phyloP scores from a whole-genome alignment of 139 green algal genomes.

The Astrephomene gubernaculifera region DNA sequence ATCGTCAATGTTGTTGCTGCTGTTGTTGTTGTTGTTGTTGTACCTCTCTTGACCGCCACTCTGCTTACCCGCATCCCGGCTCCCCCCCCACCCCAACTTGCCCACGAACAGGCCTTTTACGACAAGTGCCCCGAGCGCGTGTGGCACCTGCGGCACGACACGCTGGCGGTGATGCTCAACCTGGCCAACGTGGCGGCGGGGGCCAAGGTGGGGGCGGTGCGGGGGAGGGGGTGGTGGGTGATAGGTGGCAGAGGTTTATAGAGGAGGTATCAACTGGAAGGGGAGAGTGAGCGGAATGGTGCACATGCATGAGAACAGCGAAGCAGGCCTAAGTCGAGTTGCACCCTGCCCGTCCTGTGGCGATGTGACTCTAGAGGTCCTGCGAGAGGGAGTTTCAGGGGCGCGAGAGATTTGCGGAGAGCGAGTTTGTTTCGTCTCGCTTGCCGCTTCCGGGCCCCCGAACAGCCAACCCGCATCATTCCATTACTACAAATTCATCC shows the following conservation, averaged over 20 bases:
- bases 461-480: constrained; percentile 27
- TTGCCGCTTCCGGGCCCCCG: constrained; percentile 19
- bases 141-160: constrained; percentile 79
- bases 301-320: neutral
- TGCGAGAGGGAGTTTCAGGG: constrained; percentile 45
- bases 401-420: neutral
- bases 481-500: too few species aligned
- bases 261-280: too few species aligned
- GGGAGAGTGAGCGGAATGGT: too few species aligned
- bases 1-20: too few species aligned
- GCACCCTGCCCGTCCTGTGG: constrained; percentile 7
- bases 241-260: too few species aligned
- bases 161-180: constrained; percentile 76
- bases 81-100: too few species aligned
- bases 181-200: constrained; percentile 83
- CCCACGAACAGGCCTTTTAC: constrained; percentile 57
- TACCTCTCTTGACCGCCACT: too few species aligned
- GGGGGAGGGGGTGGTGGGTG: neutral
- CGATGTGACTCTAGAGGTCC: constrained; percentile 43
- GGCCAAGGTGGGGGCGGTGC: constrained; percentile 45
- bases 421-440: too few species aligned
- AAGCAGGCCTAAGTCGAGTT: constrained; percentile 41
- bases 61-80: too few species aligned
- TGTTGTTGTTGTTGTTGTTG: too few species aligned
- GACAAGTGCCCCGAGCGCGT: constrained; percentile 67